Evolutionary conservation across 345 rosid species (phyloP), one percentile per base, ranked within the genome.

Genomic region (Erysimum cheiranthoides): DNA sequence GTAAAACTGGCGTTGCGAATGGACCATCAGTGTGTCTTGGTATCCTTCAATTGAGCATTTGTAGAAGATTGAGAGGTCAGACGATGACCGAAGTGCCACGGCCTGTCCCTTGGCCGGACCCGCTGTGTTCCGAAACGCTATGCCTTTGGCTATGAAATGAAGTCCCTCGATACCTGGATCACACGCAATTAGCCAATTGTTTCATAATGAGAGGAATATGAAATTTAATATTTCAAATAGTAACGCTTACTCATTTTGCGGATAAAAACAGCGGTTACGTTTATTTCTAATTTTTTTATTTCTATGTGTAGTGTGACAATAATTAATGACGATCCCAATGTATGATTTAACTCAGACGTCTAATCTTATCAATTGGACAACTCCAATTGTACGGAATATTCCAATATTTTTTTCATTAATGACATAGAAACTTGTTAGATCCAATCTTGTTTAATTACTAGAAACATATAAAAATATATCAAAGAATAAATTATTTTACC

Each of bases 11-110:
- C 97, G 82, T 49, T 94, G 92, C 0, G 97, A 90, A 57, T 90
- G 97, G 45, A 85, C 86, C 79, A 89, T 84, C 13, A 94, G 75
- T 3, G 98, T 94, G 82, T 92, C 98, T 82, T 94, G 97, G 77
- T 90, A 92, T 5, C 96, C 96, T 61, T 85, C 89, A 4, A 94
- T 85, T 30, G 89, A 79, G 21, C 97, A 92, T 6, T 84, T 86
- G 83, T 87, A 88, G 84, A 92, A 94, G 56, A 92, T 87, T 0
- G 96, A 90, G 51, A 87, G 92, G 43, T 94, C 97, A 0, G 98
- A 86, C 43, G 90, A 89, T 28, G 98, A 90, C 59, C 96, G 84
- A 58, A 94, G 85, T 27, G 97, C 97, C 8, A 92, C 97, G 1
- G 98, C 98, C 66, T 94, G 98, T 68, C 83, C 83, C 5, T 71